Evolutionary conservation across 1,139 yeast species (phyloP).

Genomic region (Candida anutae): DNA sequence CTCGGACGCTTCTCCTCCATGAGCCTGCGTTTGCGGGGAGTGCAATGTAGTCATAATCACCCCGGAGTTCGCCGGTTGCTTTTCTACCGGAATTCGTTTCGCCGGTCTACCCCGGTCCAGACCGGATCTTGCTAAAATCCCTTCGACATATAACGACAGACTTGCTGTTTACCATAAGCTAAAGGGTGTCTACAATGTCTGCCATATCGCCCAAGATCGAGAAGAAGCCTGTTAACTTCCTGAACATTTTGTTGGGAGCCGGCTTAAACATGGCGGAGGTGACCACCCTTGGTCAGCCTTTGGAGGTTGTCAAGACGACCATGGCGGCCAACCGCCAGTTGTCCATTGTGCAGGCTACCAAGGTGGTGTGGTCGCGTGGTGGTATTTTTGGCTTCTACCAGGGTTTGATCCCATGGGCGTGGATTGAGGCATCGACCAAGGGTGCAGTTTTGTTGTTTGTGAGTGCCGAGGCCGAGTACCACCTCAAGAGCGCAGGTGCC

Average conservation of each 20-base stretch:
- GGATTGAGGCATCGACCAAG: slow-evolving; percentile 98
- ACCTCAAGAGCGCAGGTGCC: slow-evolving; percentile 56
- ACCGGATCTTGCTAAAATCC: too few relatives aligned
- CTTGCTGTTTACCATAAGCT: too few relatives aligned
- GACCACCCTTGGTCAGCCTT: slow-evolving; percentile 91
- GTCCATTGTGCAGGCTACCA: slow-evolving; percentile 58
- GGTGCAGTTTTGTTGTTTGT: slow-evolving; percentile 96
- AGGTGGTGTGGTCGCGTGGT: slow-evolving; percentile 86
- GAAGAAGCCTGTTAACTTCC: slow-evolving; percentile 82
- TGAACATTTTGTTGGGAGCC: slow-evolving; percentile 90
- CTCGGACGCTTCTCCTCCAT: too few relatives aligned
- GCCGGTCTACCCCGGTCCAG: too few relatives aligned
- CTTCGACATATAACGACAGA: too few relatives aligned
- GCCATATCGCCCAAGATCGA: slow-evolving; percentile 25
- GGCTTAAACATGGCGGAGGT: slow-evolving; percentile 89
- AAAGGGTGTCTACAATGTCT: too few relatives aligned
- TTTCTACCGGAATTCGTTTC: too few relatives aligned
- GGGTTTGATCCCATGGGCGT: slow-evolving; percentile 98
- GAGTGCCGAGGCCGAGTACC: slow-evolving; percentile 85
- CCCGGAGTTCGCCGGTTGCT: too few relatives aligned
- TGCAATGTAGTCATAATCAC: too few relatives aligned
- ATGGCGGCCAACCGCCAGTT: slow-evolving; percentile 93
- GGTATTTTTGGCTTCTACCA: slow-evolving; percentile 90
- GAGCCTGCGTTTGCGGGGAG: too few relatives aligned
- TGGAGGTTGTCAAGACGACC: slow-evolving; percentile 92